Percentiles rank a stretch among this genome's conserved stretches.
phyloP scores from a whole-genome alignment of 192 early-diverging fungal species.

The Podila epigama region DNA sequence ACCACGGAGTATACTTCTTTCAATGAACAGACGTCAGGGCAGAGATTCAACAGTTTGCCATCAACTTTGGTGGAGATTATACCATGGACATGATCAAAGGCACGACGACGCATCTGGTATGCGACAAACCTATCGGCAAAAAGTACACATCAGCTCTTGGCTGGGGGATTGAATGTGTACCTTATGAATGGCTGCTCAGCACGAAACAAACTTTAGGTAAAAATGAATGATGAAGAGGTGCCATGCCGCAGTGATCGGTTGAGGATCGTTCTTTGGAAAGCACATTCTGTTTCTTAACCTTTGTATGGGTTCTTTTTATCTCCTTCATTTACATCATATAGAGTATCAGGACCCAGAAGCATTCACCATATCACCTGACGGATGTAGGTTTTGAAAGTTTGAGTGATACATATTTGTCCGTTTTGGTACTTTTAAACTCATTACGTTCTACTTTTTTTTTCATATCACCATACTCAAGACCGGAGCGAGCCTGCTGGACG shows the following conservation, averaged over 20 bases:
- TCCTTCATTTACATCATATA: not conserved
- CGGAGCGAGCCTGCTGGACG: too few relatives aligned
- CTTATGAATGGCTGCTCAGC: slow-evolving; percentile 12
- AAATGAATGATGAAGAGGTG: not conserved
- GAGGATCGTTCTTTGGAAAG: too few relatives aligned
- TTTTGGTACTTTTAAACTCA: too few relatives aligned
- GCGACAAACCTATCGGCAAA: slow-evolving; percentile 3
- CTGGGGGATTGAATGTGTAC: slow-evolving; percentile 32
- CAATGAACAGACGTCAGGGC: slow-evolving; percentile 6
- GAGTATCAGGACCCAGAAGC: not conserved
- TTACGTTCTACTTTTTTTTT: too few relatives aligned
- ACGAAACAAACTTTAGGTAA: slow-evolving; percentile 14
- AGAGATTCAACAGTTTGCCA: slow-evolving; percentile 11
- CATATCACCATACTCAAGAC: too few relatives aligned
- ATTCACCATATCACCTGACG: not conserved
- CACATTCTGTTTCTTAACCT: not conserved
- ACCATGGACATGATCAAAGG: slow-evolving; percentile 27
- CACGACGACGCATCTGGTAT: slow-evolving; percentile 32
- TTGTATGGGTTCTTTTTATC: not conserved
- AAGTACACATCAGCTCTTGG: slow-evolving; percentile 32
- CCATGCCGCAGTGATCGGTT: not conserved
- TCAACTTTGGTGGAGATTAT: slow-evolving; percentile 25
- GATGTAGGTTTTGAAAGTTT: too few relatives aligned
- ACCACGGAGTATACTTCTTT: not conserved
- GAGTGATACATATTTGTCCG: too few relatives aligned